Evolutionary conservation across 768 basidiomycete species (phyloP).

Genomic region (Mycena latifolia): DNA sequence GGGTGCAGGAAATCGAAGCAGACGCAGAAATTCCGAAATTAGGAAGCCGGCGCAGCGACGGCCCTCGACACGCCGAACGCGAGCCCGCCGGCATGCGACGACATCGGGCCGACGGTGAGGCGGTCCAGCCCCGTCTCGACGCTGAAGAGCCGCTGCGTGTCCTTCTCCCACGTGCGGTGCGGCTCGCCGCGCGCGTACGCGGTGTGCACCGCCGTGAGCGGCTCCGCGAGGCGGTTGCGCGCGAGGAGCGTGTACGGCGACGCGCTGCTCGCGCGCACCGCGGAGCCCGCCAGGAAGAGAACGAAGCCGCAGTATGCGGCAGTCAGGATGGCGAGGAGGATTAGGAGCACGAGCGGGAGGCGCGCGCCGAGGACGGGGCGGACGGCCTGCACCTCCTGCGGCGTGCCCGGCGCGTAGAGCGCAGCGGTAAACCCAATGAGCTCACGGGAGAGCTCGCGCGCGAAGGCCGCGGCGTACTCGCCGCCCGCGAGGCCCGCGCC

Average conservation of each 20-base stretch:
- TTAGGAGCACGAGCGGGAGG: not conserved
- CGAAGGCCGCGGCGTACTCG: constrained; percentile 26
- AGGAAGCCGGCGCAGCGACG: not conserved
- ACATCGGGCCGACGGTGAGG: constrained; percentile 24
- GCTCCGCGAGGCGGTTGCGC: constrained; percentile 21
- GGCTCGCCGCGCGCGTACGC: constrained; percentile 32
- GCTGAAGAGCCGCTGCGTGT: constrained; percentile 25
- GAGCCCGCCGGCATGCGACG: constrained; percentile 21
- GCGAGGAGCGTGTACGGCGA: constrained; percentile 34
- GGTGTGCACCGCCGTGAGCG: constrained; percentile 29
- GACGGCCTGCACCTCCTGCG: constrained; percentile 14
- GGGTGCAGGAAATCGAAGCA: too few relatives aligned
- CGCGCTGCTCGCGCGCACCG: constrained; percentile 17
- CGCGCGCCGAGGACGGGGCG: constrained; percentile 20
- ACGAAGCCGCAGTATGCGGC: constrained; percentile 19
- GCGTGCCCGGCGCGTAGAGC: constrained; percentile 10
- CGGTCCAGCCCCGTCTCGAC: constrained; percentile 31
- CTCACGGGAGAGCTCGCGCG: constrained; percentile 30
- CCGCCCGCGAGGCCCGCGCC: constrained; percentile 18
- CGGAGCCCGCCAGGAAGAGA: constrained; percentile 18
- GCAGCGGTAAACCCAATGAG: constrained; percentile 28
- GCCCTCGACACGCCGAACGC: constrained; percentile 32
- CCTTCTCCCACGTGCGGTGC: constrained; percentile 31
- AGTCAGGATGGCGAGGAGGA: constrained; percentile 17
- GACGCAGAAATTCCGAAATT: too few relatives aligned